Evolutionary conservation across 345 rosid genomes (phyloP), one percentile per base, ranked within the genome.

Genomic region (Citrus medica): DNA sequence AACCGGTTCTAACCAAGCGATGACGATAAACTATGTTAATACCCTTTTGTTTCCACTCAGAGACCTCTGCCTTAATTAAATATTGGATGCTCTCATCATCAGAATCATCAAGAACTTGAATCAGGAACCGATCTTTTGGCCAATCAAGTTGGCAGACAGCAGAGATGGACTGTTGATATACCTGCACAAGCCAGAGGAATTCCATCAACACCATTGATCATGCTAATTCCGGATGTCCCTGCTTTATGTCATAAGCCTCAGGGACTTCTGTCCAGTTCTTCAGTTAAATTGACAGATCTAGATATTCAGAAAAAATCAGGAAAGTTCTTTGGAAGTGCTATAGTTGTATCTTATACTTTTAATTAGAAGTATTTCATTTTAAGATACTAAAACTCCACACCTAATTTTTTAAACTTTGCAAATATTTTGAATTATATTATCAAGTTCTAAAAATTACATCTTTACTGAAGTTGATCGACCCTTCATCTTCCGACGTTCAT

Each of bases 81-180:
- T 82, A 84, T 51, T 86, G 97, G 83, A 90, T 88, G 87, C 86
- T 90, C 75, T 85, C 90, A 25, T 93, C 95, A 75, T 90, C 76
- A 3, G 97, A 93, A 78, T 93, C 97, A 51, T 93, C 97, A 6
- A 93, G 97, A 82, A 93, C 91, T 78, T 93, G 95, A 86, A 93
- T 86, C 12, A 93, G 76, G 61, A 93, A 46, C 32, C 86, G 81
- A 40, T 93, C 94, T 79, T 85, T 93, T 35, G 95, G 97, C 97
- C 97, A 93, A 82, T 91, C 92, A 75, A 93, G 84, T 80, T 91
- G 97, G 82, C 97, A 90, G 74, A 91, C 93, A 61, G 97, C 97
- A 78, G 92, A 86, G 53, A 91, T 93, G 59, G 97, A 93, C 82
- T 93, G 95, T 65, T 90, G 92, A 75, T 91, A 93, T 13, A 93